These are phyloP conservation scores for Monosporascus sp. DNA, from an alignment of 2,329 filamentous ascomycete species.

Conservation along the genomic window DNA sequence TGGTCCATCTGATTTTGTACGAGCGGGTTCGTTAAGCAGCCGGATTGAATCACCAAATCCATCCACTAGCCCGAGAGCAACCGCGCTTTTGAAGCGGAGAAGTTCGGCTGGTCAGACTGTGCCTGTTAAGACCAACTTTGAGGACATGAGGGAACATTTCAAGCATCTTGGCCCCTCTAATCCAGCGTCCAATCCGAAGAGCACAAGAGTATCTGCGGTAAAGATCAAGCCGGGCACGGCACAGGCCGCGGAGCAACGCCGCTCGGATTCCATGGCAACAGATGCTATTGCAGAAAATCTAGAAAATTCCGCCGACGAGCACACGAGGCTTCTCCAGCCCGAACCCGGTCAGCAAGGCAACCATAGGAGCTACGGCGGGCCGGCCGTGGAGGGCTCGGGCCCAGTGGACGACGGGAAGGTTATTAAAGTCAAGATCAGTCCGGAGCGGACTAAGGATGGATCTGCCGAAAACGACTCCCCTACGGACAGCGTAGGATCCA, in stretches of 20 bases:
- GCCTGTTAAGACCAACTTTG: constrained; percentile 54
- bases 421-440: constrained; percentile 7
- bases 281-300: constrained; percentile 11
- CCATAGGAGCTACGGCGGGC: constrained; percentile 48
- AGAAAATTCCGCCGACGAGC: constrained; percentile 31
- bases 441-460: constrained; percentile 10
- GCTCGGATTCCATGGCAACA: constrained; percentile 16
- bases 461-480: constrained; percentile 15
- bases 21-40: constrained; percentile 31
- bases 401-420: constrained; percentile 13
- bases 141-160: constrained; percentile 59
- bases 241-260: constrained; percentile 13
- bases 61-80: constrained; percentile 44
- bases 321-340: constrained; percentile 40
- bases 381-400: constrained; percentile 8
- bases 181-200: constrained; percentile 58
- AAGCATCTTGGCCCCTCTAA: constrained; percentile 64
- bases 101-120: constrained; percentile 49
- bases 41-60: constrained; percentile 33
- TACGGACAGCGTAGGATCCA: constrained; percentile 13
- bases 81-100: constrained; percentile 56
- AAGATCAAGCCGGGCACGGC: constrained; percentile 54
- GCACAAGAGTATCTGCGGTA: constrained; percentile 56
- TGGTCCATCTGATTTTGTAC: constrained; percentile 18
- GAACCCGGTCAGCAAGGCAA: constrained; percentile 59